These are phyloP conservation scores for Dictyostelium purpureum DNA, from an alignment of 78 protist genomes.

Conservation along the genomic window DNA sequence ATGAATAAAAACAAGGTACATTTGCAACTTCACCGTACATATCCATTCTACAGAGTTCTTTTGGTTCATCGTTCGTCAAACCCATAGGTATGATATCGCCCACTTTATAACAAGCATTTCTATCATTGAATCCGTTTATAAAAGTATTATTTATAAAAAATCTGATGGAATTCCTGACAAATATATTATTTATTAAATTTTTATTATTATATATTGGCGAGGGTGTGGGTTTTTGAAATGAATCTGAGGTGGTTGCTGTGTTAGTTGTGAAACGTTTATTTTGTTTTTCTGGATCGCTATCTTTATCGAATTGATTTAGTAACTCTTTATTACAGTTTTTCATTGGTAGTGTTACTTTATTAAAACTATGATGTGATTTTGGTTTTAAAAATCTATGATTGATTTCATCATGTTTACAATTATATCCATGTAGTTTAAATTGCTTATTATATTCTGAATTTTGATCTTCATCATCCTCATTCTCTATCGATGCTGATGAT, in stretches of 20 bases:
- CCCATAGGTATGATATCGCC: constrained; percentile 1
- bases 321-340: background rate
- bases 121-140: background rate
- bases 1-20: constrained; percentile 13
- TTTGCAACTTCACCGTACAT: background rate
- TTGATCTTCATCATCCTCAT: background rate
- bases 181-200: background rate
- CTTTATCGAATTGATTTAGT: background rate
- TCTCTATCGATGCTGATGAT: background rate
- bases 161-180: background rate
- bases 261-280: background rate
- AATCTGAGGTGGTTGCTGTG: background rate
- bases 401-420: background rate
- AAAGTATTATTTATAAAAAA: background rate
- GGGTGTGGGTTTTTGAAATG: background rate
- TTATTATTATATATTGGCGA: background rate
- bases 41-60: background rate
- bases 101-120: background rate
- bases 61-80: background rate
- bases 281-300: background rate
- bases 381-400: background rate
- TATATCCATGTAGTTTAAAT: background rate
- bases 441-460: background rate
- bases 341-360: background rate
- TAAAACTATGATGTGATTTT: background rate